phyloP scores from a whole-genome alignment of 2,329 filamentous ascomycete species.

The Aspergillus texensis region DNA sequence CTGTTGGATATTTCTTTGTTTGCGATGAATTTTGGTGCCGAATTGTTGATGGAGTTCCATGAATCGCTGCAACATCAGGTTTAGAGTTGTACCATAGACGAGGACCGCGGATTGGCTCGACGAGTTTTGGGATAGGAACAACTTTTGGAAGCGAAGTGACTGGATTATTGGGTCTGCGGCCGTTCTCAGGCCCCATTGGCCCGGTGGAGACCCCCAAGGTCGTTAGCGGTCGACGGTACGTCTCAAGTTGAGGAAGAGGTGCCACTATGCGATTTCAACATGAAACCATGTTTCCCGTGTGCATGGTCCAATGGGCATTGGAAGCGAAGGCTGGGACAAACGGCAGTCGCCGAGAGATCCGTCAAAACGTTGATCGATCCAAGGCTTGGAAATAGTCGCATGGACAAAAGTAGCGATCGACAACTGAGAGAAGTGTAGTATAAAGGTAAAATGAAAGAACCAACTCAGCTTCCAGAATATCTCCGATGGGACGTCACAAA shows the following conservation, averaged over 20 bases:
- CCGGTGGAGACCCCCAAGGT: constrained; percentile 17
- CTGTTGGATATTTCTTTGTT: neutral
- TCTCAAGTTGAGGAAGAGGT: constrained; percentile 25
- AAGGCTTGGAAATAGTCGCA: neutral
- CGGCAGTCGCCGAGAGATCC: constrained; percentile 1
- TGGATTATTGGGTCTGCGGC: constrained; percentile 6
- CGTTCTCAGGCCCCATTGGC: constrained; percentile 14
- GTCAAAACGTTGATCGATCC: neutral
- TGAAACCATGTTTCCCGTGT: constrained; percentile 25
- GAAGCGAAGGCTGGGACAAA: neutral
- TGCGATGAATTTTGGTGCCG: neutral
- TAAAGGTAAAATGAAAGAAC: neutral
- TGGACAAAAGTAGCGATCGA: neutral
- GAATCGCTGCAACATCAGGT: neutral
- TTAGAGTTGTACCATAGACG: neutral
- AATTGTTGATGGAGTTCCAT: neutral
- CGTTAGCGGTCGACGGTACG: constrained; percentile 18
- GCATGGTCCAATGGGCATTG: constrained; percentile 8
- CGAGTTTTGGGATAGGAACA: constrained; percentile 3
- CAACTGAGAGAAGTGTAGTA: neutral
- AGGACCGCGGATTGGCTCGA: constrained; percentile 7
- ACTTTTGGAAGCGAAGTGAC: constrained; percentile 6
- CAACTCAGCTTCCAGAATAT: neutral
- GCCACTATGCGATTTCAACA: constrained; percentile 18
- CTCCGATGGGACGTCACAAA: neutral